Conservation (phyloP, 2,329 filamentous ascomycete genomes). For the Phyllachora maydis region DNA sequence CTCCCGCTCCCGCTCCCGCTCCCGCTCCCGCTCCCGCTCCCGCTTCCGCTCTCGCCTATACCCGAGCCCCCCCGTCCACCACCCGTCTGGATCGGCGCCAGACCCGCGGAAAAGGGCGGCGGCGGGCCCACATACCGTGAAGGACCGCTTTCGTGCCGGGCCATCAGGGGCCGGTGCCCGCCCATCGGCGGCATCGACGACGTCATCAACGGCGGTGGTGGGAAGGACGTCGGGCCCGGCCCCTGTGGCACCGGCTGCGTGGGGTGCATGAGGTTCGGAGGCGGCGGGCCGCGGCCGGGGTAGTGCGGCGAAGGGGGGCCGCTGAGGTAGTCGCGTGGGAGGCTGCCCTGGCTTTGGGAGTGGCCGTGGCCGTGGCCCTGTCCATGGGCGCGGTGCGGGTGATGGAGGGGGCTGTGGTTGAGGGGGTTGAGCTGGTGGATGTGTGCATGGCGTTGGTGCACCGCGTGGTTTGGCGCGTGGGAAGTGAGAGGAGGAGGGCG, state of each 20-base stretch:
- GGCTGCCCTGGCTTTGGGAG: conserved; percentile 23
- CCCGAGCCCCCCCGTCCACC: conserved; percentile 18
- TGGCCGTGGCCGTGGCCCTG: conserved; percentile 19
- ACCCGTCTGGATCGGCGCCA: conserved; percentile 30
- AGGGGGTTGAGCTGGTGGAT: too few species aligned
- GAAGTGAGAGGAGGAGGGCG: too few species aligned
- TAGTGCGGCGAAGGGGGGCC: conserved; percentile 21
- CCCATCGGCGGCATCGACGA: conserved; percentile 12
- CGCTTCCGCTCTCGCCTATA: too few species aligned
- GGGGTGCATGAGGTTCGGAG: conserved; percentile 5
- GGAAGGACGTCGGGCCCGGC: too few species aligned
- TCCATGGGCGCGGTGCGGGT: too few species aligned
- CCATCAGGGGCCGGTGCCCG: conserved; percentile 13
- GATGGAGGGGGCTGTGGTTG: too few species aligned
- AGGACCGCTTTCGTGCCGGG: conserved; percentile 20
- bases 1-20: too few species aligned
- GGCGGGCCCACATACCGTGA: conserved; percentile 11
- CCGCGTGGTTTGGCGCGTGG: too few species aligned
- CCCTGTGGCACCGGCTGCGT: too few species aligned
- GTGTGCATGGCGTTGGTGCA: too few species aligned
- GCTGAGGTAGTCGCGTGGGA: conserved; percentile 19
- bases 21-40: too few species aligned
- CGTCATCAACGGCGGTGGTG: too few species aligned
- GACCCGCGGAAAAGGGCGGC: conserved; percentile 21
- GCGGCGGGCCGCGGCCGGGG: conserved; percentile 9